phyloP scores from a whole-genome alignment of 1,284 basidiomycete species.

The Exsudoporus floridanus region DNA sequence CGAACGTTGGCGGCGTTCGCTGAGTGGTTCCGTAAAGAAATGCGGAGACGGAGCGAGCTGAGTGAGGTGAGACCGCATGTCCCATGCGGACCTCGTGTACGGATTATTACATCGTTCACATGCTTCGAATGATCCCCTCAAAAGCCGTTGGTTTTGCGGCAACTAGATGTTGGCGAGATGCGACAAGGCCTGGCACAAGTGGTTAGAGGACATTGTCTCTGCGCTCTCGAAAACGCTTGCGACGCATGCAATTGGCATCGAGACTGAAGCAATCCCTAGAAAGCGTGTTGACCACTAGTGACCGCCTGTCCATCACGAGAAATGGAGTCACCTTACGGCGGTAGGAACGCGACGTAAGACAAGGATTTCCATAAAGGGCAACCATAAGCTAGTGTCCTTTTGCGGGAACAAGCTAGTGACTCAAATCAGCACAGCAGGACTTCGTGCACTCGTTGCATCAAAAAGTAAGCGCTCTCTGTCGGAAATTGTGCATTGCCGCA shows the following conservation, averaged over 20 bases:
- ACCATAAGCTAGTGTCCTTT: conserved; percentile 8
- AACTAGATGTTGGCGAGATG: no score
- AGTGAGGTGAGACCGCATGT: background rate
- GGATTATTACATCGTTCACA: background rate
- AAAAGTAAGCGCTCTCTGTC: background rate
- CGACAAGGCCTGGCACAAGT: background rate
- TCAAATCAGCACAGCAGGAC: conserved; percentile 16
- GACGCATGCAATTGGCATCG: background rate
- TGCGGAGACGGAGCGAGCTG: background rate
- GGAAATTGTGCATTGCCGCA: background rate
- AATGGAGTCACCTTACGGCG: no score
- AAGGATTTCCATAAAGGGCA: conserved; percentile 14
- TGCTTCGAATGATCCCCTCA: background rate
- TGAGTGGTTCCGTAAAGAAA: background rate
- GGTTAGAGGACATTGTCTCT: background rate
- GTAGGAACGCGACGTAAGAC: background rate
- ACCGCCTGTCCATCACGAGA: no score
- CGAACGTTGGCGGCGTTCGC: background rate
- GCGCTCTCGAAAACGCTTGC: background rate
- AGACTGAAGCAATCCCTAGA: background rate
- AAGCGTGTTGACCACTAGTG: background rate
- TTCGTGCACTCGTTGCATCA: conserved; percentile 4
- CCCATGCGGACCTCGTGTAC: background rate
- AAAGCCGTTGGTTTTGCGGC: background rate
- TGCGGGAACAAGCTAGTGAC: conserved; percentile 18